Evolutionary conservation across 805 yeast species (phyloP), one percentile per base, ranked within the genome.

Genomic region (Wickerhamomyces xylosicus): DNA sequence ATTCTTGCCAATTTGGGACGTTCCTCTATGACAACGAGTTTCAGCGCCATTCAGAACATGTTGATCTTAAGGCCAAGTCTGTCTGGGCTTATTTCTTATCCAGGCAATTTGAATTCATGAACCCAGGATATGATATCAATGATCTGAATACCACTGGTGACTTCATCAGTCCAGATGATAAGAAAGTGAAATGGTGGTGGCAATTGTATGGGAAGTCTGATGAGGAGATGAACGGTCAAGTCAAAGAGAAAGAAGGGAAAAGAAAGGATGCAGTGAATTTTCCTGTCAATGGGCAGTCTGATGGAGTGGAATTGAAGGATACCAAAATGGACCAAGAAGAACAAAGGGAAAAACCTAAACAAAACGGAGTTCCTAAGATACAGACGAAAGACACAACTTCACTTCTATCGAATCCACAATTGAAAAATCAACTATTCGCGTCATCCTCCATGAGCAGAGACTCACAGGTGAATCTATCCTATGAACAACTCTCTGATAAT

Each of bases 51-150:
- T 22, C 17, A 39, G 50, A 62, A 7, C 61, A 60, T n/a, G 59
- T 65, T 20, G 56, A 66, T 10, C 58, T 75, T 3, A 63, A 67
- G 11, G 83, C 96, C 0, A 68, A 84, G 27, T 77, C 90, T 13
- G 95, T 83, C 1, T 89, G 97, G 97, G 95, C 89, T 58, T 89
- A 92, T 55, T 90, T 92, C 63, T 66, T 77, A 39, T 83, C 95
- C 5, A 65, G 96, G 19, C 66, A 67, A 16, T 57, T 57, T 10
- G 95, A 89, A 54, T 90, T 89, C 52, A 59, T 69, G 1, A 83
- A 82, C 54, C 57, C 59, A 16, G 52, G 49, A 2, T 85, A 71
- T 38, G 16, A 19, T 1, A 40, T 48, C 10, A 15, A 37, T 15
- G 66, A 64, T 14, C 25, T 21, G 25, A 21, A 10, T 21, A 21